Percentiles rank a stretch among this genome's conserved stretches.
Evolutionary conservation across 2,329 filamentous ascomycete species (phyloP).

Genomic region (Pseudopithomyces chartarum): DNA sequence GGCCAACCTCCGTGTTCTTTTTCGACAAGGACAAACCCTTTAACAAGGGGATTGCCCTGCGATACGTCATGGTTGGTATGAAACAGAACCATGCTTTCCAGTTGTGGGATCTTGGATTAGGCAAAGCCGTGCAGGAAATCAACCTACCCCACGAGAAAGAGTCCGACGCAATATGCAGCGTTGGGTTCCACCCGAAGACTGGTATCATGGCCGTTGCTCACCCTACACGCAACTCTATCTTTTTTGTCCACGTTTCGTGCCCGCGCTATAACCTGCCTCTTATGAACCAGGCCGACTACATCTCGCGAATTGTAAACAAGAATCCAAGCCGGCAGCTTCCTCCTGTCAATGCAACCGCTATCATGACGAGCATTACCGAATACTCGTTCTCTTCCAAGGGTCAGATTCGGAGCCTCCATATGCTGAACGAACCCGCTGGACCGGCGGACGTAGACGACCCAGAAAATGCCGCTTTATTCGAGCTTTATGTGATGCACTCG

Average conservation of each 20-base stretch:
- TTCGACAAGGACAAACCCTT: conserved; percentile 96
- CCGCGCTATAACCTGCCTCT: conserved; percentile 84
- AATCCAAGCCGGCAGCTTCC: conserved; percentile 63
- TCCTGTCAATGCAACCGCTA: conserved; percentile 90
- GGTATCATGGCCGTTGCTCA: conserved; percentile 95
- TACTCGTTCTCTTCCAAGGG: conserved; percentile 90
- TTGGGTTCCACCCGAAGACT: conserved; percentile 89
- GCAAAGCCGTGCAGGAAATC: conserved; percentile 95
- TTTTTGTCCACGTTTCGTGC: conserved; percentile 93
- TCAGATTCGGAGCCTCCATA: conserved; percentile 84
- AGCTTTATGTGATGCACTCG: conserved; percentile 96
- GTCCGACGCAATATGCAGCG: conserved; percentile 96
- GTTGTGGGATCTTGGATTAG: conserved; percentile 94
- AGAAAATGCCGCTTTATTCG: conserved; percentile 80
- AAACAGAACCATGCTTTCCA: conserved; percentile 99
- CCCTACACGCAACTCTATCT: conserved; percentile 95
- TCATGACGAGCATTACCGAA: conserved; percentile 95
- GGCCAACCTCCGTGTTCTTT: conserved; percentile 94
- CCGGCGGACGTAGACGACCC: conserved; percentile 58
- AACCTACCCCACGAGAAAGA: conserved; percentile 96
- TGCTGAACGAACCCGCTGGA: conserved; percentile 74
- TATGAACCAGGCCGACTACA: conserved; percentile 86
- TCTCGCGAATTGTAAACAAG: conserved; percentile 72
- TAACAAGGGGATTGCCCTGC: conserved; percentile 83
- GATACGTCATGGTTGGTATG: conserved; percentile 96